These are phyloP conservation scores for Phytophthora citricola DNA, from an alignment of 352 stramenopile genomes.

Conservation along the genomic window DNA sequence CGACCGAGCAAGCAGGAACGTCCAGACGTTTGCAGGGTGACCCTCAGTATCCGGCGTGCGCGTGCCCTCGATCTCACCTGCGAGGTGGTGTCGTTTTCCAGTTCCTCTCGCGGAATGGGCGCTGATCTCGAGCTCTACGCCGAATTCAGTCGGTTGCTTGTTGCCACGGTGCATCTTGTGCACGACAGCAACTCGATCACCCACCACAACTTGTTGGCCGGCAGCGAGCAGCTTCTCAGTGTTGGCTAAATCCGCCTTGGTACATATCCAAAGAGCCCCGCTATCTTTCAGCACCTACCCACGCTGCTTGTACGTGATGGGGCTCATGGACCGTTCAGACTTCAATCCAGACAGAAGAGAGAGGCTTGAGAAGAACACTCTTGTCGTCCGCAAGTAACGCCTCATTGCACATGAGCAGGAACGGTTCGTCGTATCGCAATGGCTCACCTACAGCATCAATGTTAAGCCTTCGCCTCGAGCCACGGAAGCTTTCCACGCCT, in stretches of 20 bases:
- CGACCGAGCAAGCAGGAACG: conserved; percentile 56
- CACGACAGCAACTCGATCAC: conserved; percentile 65
- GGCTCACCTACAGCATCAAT: conserved; percentile 31
- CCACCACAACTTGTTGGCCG: conserved; percentile 47
- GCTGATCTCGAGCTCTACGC: conserved; percentile 80
- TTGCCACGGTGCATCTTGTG: conserved; percentile 88
- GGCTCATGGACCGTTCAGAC: conserved; percentile 83
- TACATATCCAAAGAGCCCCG: conserved; percentile 75
- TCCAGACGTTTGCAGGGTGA: conserved; percentile 66
- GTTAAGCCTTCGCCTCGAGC: conserved; percentile 26
- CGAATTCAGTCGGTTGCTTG: conserved; percentile 83
- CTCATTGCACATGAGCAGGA: conserved; percentile 86
- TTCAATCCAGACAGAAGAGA: conserved; percentile 84
- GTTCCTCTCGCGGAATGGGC: conserved; percentile 47
- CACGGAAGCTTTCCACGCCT: conserved; percentile 41
- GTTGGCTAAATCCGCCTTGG: conserved; percentile 60
- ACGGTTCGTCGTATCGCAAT: conserved; percentile 82
- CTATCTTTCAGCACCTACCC: conserved; percentile 71
- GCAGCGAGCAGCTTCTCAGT: conserved; percentile 78
- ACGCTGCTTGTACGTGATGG: conserved; percentile 89
- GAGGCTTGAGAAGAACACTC: conserved; percentile 72
- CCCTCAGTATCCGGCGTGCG: conserved; percentile 79
- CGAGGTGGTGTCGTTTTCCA: conserved; percentile 78
- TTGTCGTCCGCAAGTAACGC: conserved; percentile 77
- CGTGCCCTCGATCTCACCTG: conserved; percentile 56